phyloP scores from a whole-genome alignment of 2,329 filamentous ascomycete genomes.

The Aspergillus flavus region DNA sequence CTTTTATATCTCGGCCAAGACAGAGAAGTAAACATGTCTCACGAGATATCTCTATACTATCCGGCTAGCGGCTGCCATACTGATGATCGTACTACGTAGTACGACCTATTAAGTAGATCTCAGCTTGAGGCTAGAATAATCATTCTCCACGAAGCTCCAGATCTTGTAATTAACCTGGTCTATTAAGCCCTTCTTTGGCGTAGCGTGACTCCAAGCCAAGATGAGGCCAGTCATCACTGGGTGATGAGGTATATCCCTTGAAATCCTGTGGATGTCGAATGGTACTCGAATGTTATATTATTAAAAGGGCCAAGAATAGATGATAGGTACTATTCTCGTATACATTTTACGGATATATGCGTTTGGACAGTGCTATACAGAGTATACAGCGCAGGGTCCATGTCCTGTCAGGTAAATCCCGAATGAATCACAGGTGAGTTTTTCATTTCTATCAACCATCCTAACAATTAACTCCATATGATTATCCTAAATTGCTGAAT shows the following conservation, averaged over 20 bases:
- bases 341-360: no score
- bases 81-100: not conserved
- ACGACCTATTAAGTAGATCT: not conserved
- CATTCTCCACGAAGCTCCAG: not conserved
- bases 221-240: not conserved
- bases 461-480: no score
- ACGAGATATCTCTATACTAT: not conserved
- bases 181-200: not conserved
- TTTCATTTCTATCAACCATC: not conserved
- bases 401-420: not conserved
- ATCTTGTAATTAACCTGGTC: not conserved
- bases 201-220: not conserved
- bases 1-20: not conserved
- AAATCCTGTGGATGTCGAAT: not conserved
- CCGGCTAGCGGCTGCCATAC: not conserved
- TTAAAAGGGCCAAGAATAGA: no score
- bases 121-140: not conserved
- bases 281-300: no score
- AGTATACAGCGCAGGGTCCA: not conserved
- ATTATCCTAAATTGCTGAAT: not conserved
- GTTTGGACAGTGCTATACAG: not conserved
- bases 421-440: not conserved
- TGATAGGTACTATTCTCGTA: no score
- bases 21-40: not conserved
- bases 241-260: not conserved